Evolutionary conservation across 495 filamentous ascomycete genomes (phyloP), one percentile per base, ranked within the genome.

Genomic region (Aspergillus cavernicola): DNA sequence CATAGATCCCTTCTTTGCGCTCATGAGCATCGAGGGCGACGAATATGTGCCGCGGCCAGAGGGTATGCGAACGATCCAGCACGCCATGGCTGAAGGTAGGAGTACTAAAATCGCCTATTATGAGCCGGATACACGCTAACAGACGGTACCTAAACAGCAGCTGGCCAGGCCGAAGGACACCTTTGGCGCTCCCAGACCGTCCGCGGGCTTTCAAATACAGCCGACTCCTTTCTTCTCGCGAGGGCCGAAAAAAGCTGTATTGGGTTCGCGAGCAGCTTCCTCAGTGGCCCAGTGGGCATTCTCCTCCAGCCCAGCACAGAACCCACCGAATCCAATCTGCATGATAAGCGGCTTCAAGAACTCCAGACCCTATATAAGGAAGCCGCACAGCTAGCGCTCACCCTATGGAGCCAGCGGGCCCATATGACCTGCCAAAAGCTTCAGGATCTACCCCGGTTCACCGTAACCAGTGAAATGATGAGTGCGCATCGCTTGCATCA

Each of bases 161-260:
- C 36, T 10, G 28, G 51, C 13, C 3, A 16, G 13, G 20, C 35
- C 6, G 46, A 52, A 3, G 40, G 32, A 19, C 52, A 59, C 15
- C 36, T 42, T 10, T 59, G 57, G 57, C 57, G 57, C 6, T 55
- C 57, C 6, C 52, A 55, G 11, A 59, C 35, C 1, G 20, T 59
- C 0, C 47, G 33, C 5, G 32, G 41, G 0, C 35, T 59, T 12
- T 39, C 32, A 2, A 32, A 33, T 36, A 20, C 41, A 33, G 45
- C 3, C 19, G 10, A 28, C 9, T 9, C 24, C n/a, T n/a, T n/a
- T n/a, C n/a, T n/a, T n/a, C n/a, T n/a, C n/a, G n/a, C n/a, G n/a
- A n/a, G n/a, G n/a, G n/a, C n/a, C n/a, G n/a, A n/a, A n/a, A n/a
- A n/a, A n/a, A n/a, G n/a, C n/a, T n/a, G n/a, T n/a, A n/a, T n/a